A percentile compares a stretch with the other conserved stretches of the same genome.
phyloP scores from a whole-genome alignment of 768 basidiomycete genomes.

The Dictyophora rubrovolvata region DNA sequence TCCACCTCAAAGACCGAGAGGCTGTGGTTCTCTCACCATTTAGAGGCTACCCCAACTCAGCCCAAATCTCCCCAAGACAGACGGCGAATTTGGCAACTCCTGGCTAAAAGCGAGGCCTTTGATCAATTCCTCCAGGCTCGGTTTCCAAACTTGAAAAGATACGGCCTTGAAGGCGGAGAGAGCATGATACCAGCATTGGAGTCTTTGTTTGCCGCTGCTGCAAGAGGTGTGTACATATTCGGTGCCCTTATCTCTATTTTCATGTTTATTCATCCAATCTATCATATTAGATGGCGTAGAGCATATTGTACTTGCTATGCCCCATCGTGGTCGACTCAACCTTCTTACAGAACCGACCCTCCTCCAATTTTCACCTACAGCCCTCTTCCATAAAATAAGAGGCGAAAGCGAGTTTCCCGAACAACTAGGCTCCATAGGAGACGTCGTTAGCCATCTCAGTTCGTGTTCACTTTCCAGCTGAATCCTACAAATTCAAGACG shows the following conservation, averaged over 20 bases:
- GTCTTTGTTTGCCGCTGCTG: conserved; percentile 57
- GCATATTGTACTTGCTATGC: conserved; percentile 74
- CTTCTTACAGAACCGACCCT: conserved; percentile 58
- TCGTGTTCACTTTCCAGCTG: conserved; percentile 13
- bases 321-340: conserved; percentile 81
- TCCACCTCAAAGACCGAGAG: conserved; percentile 78
- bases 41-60: conserved; percentile 44
- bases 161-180: conserved; percentile 87
- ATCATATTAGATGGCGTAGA: conserved; percentile 43
- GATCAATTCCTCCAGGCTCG: conserved; percentile 81
- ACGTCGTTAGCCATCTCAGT: conserved; percentile 83
- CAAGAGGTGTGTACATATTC: conserved; percentile 34
- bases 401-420: conserved; percentile 66
- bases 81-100: conserved; percentile 51
- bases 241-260: background rate
- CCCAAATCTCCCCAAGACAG: conserved; percentile 23
- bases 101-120: conserved; percentile 69
- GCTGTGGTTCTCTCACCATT: conserved; percentile 78
- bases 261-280: background rate
- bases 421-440: conserved; percentile 59
- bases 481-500: background rate
- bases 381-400: conserved; percentile 81
- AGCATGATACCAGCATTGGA: conserved; percentile 89
- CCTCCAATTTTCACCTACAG: conserved; percentile 52
- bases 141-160: conserved; percentile 82